Conservation (phyloP, 2,329 filamentous ascomycete genomes). For the Amauroascus verrucosus region DNA sequence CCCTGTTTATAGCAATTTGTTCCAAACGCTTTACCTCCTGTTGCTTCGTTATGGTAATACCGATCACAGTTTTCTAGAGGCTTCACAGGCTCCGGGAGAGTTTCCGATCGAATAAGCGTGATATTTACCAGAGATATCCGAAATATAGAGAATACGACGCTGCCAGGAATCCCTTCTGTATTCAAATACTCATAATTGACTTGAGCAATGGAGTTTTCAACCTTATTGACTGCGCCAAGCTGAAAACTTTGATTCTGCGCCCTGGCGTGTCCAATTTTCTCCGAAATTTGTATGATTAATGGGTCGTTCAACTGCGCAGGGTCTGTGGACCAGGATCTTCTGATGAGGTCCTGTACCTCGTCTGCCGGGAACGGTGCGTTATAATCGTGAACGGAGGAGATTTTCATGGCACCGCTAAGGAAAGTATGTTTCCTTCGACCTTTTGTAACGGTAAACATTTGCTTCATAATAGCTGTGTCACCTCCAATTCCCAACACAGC, state of each 20-base stretch:
- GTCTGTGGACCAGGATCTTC: constrained; percentile 13
- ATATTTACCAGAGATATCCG: constrained; percentile 13
- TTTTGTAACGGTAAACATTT: constrained; percentile 14
- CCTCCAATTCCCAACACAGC: constrained; percentile 10
- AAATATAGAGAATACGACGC: constrained; percentile 10
- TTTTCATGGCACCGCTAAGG: constrained; percentile 6
- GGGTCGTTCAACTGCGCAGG: constrained; percentile 8
- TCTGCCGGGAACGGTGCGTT: constrained; percentile 8
- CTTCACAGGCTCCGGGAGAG: constrained; percentile 13
- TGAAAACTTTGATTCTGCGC: constrained; percentile 11
- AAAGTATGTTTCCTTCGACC: constrained; percentile 13
- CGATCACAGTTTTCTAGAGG: constrained; percentile 10
- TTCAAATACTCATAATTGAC: constrained; percentile 14
- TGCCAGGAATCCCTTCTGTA: not conserved
- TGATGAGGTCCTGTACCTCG: constrained; percentile 12
- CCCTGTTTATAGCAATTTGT: constrained; percentile 10
- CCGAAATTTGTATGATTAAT: constrained; percentile 8
- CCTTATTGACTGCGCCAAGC: constrained; percentile 4
- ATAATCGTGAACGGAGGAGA: constrained; percentile 12
- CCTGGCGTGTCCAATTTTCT: constrained; percentile 8
- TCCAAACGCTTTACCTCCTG: constrained; percentile 10
- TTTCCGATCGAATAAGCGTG: constrained; percentile 13
- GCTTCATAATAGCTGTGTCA: constrained; percentile 13
- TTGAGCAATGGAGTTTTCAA: constrained; percentile 10
- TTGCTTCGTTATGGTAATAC: constrained; percentile 12